Evolutionary conservation across 768 basidiomycete species (phyloP).

Genomic region (Ephemerocybe angulata): DNA sequence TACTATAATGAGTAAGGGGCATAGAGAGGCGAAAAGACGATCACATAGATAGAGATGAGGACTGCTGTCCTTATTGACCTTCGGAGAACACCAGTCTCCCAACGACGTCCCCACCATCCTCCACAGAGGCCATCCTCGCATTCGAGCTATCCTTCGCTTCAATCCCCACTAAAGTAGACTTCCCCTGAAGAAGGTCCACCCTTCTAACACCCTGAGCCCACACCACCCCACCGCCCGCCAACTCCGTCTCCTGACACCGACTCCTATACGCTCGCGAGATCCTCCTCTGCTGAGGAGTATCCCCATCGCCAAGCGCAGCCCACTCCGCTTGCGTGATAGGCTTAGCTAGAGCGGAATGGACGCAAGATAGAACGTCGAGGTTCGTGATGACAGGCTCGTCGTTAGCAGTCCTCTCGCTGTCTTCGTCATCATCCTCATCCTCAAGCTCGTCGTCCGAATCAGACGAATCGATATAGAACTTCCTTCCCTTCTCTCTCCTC

Average conservation of each 20-base stretch:
- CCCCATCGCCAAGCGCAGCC: constrained; percentile 48
- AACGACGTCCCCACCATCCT: background rate
- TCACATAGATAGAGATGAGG: background rate
- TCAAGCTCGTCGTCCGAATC: background rate
- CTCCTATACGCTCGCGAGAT: constrained; percentile 60
- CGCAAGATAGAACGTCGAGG: constrained; percentile 57
- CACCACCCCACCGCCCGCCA: constrained; percentile 31
- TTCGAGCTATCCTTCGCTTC: constrained; percentile 27
- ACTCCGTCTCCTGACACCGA: constrained; percentile 53
- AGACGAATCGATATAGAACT: constrained; percentile 14
- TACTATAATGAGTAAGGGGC: too few species aligned
- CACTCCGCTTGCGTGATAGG: constrained; percentile 66
- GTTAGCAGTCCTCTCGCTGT: background rate
- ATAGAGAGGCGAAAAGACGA: constrained; percentile 1
- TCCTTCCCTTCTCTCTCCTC: background rate
- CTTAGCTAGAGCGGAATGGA: constrained; percentile 52
- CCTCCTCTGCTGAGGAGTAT: constrained; percentile 53
- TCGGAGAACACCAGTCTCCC: constrained; percentile 12
- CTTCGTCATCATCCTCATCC: constrained; percentile 1
- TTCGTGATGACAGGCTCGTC: constrained; percentile 44
- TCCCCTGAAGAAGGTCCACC: constrained; percentile 63
- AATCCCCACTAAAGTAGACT: constrained; percentile 57
- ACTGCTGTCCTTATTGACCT: background rate
- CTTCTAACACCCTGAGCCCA: constrained; percentile 69
- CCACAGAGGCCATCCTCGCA: background rate